Evolutionary conservation across 805 yeast species (phyloP), one percentile per base, ranked within the genome.

Genomic region (Metschnikowia kofuensis): DNA sequence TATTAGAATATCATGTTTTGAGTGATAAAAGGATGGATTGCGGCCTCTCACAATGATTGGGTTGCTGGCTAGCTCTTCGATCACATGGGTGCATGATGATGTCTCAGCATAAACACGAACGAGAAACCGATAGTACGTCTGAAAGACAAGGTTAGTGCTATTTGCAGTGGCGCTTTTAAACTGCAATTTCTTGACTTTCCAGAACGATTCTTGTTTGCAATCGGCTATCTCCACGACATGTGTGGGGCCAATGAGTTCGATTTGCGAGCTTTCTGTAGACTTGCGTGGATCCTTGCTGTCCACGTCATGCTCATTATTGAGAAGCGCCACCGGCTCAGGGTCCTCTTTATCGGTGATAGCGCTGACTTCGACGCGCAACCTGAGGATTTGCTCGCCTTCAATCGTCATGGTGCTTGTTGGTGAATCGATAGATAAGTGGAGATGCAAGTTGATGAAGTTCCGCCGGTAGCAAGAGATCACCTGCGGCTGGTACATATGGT

Each of bases 11-110:
- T 80, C 83, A 42, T 78, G 75, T 48, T 81, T 64, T 48, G 78
- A 80, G 32, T 74, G 72, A 56, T 80, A 81, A 52, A 81, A 82
- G n/a, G 79, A 72, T 2, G 86, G 85, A 54, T 81, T 82, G 44
- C 85, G 62, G 2, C 86, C 86, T 52, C 86, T 63, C 8, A 81
- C 85, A 12, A 78, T 77, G 4, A 82, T 75, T 1, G 83, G 83
- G 8, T 49, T 43, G 42, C 59, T 53, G 12, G n/a, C 42, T 14
- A 51, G 26, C 31, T 45, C 52, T 13, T 42, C 32, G 8, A 56
- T 8, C 7, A 46, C 31, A 16, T n/a, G 42, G 8, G 48, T 45
- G 12, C 52, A 50, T 5, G 53, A 38, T 2, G 52, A 31, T 9
- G 46, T 36, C n/a, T 52, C 55, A 12, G 53, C 59, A 28, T 46